phyloP scores from a whole-genome alignment of 2,329 filamentous ascomycete genomes.

The Hymenoscyphus scutula region DNA sequence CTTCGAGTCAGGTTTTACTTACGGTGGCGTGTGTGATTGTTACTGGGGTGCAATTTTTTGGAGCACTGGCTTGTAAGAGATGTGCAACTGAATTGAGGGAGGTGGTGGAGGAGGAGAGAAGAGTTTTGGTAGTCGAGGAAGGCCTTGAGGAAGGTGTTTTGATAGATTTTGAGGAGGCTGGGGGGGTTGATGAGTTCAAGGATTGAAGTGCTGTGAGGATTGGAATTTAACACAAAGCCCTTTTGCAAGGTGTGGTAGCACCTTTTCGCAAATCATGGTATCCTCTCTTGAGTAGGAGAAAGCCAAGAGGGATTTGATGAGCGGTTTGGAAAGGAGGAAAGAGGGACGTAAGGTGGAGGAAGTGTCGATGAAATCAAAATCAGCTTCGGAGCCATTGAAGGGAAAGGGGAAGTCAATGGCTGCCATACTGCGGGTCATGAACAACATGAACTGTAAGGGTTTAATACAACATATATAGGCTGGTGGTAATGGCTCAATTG shows the following conservation, averaged over 20 bases:
- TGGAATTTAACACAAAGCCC: background rate
- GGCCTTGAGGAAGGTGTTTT: background rate
- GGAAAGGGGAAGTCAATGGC: background rate
- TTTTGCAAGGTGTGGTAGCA: background rate
- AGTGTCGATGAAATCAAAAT: background rate
- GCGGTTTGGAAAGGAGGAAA: background rate
- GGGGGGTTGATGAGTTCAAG: background rate
- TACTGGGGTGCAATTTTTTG: background rate
- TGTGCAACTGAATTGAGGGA: background rate
- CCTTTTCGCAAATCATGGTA: background rate
- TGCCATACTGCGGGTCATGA: background rate
- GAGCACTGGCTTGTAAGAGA: background rate
- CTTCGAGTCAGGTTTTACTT: background rate
- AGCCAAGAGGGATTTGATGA: background rate
- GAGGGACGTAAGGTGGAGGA: background rate
- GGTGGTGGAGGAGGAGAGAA: background rate
- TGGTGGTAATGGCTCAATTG: too few relatives aligned
- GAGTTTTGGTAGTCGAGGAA: background rate
- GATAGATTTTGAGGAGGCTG: background rate
- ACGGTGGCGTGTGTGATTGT: background rate
- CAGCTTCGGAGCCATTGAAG: background rate
- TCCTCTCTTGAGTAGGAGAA: background rate
- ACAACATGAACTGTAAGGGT: background rate
- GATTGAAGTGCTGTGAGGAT: background rate
- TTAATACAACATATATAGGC: too few relatives aligned